These are phyloP conservation scores for Nicotiana obtusifolia DNA, from an alignment of 257 asterid species.

Conservation along the genomic window DNA sequence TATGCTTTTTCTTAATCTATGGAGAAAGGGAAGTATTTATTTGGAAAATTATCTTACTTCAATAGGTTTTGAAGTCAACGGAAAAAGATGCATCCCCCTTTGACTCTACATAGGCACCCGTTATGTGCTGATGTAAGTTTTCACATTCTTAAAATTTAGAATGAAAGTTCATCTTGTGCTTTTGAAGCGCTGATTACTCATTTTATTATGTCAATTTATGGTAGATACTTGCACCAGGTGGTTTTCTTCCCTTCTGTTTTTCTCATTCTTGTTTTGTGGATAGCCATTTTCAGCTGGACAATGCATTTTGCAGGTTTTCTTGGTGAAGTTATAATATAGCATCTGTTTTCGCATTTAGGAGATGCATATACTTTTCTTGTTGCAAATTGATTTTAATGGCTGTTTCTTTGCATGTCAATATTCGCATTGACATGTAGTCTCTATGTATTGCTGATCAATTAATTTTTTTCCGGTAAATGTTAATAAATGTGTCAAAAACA, in stretches of 20 bases:
- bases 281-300: not conserved
- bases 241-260: not conserved
- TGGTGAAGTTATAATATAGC: not conserved
- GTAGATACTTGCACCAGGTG: not conserved
- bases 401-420: not conserved
- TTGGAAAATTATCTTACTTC: not conserved
- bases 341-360: not conserved
- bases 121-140: slow-evolving; percentile 65
- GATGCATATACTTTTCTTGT: not conserved
- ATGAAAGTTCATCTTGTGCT: not conserved
- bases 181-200: not conserved
- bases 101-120: slow-evolving; percentile 63
- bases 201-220: not conserved
- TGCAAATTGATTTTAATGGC: not conserved
- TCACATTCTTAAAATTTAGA: not conserved
- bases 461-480: no score
- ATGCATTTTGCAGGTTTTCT: not conserved
- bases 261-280: not conserved
- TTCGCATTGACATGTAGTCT: not conserved
- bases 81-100: slow-evolving; percentile 59
- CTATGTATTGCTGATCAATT: not conserved
- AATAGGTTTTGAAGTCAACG: not conserved
- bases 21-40: not conserved
- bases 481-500: no score
- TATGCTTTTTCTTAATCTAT: not conserved